Evolutionary conservation across 2,329 filamentous ascomycete species (phyloP).

Genomic region (Calonectria montana): DNA sequence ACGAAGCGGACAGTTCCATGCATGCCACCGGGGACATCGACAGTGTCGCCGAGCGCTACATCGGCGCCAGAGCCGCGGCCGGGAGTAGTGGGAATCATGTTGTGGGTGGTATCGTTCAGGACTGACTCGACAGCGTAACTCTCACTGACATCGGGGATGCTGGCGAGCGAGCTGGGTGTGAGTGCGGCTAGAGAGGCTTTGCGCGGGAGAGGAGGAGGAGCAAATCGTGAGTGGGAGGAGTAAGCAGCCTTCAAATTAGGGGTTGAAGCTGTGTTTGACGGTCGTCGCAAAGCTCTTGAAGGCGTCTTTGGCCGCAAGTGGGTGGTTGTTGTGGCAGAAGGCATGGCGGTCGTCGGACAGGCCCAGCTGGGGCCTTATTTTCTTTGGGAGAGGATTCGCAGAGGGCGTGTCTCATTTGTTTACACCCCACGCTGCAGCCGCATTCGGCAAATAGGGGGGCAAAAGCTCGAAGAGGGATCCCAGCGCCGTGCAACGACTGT

Average conservation of each 20-base stretch:
- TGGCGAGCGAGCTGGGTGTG: slow-evolving; percentile 70
- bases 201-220: slow-evolving; percentile 65
- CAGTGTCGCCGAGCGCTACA: slow-evolving; percentile 81
- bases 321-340: slow-evolving; percentile 37
- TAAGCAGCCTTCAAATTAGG: slow-evolving; percentile 69
- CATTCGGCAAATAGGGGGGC: slow-evolving; percentile 43
- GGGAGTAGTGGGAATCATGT: slow-evolving; percentile 67
- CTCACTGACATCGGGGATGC: slow-evolving; percentile 74
- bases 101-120: slow-evolving; percentile 47
- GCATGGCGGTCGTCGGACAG: slow-evolving; percentile 39
- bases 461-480: slow-evolving; percentile 33
- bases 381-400: slow-evolving; percentile 30
- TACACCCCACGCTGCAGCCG: slow-evolving; percentile 41
- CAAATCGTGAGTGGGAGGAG: slow-evolving; percentile 60
- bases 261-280: slow-evolving; percentile 63
- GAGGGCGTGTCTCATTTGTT: slow-evolving; percentile 46
- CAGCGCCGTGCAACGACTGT: slow-evolving; percentile 11
- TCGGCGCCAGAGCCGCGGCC: slow-evolving; percentile 61
- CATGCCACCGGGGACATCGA: slow-evolving; percentile 96
- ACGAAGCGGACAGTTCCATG: slow-evolving; percentile 89
- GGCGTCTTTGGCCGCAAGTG: slow-evolving; percentile 37
- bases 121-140: slow-evolving; percentile 71
- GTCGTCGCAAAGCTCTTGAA: slow-evolving; percentile 57
- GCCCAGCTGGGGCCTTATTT: slow-evolving; percentile 41
- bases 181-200: slow-evolving; percentile 80